A percentile compares a stretch with the other conserved stretches of the same genome.
Conservation (phyloP, 768 basidiomycete genomes). For the Lactifluus rugatus region DNA sequence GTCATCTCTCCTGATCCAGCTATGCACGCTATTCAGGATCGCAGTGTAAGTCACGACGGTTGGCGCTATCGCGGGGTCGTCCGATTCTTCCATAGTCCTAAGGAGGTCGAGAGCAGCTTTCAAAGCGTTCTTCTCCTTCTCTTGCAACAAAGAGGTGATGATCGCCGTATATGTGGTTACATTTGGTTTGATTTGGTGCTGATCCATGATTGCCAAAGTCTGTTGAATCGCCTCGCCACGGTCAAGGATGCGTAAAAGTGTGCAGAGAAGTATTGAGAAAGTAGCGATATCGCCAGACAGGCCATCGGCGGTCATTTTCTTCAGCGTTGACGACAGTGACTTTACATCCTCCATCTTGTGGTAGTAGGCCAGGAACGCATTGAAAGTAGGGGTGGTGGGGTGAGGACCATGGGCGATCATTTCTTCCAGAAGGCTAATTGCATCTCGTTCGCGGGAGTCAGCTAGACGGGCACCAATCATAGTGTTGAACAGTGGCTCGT, state of each 20-base stretch:
- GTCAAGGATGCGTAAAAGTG: slow-evolving; percentile 53
- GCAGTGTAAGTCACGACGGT: slow-evolving; percentile 82
- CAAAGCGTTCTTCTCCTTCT: slow-evolving; percentile 44
- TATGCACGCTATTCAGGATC: slow-evolving; percentile 63
- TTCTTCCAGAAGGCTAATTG: slow-evolving; percentile 30
- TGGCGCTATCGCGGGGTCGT: slow-evolving; percentile 34
- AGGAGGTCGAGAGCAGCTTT: slow-evolving; percentile 60
- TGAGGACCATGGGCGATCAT: slow-evolving; percentile 41
- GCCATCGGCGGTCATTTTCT: slow-evolving; percentile 41
- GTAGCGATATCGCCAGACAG: slow-evolving; percentile 73
- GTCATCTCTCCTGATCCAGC: slow-evolving; percentile 41
- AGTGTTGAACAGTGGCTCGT: slow-evolving; percentile 54
- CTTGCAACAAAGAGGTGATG: slow-evolving; percentile 61
- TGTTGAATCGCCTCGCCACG: slow-evolving; percentile 54
- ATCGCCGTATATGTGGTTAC: slow-evolving; percentile 71
- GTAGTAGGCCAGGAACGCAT: slow-evolving; percentile 67
- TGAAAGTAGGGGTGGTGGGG: slow-evolving; percentile 70
- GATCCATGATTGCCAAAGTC: slow-evolving; percentile 64
- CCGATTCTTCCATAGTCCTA: slow-evolving; percentile 58
- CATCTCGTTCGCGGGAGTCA: slow-evolving; percentile 26
- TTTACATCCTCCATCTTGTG: slow-evolving; percentile 54
- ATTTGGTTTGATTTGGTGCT: slow-evolving; percentile 64
- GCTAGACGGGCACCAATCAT: slow-evolving; percentile 57
- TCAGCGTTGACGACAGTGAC: slow-evolving; percentile 47
- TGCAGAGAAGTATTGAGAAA: slow-evolving; percentile 77